Percentiles rank a stretch among this genome's conserved stretches.
These are phyloP conservation scores for Botrytis hyacinthi DNA, from an alignment of 2,329 filamentous ascomycete genomes.

Conservation along the genomic window DNA sequence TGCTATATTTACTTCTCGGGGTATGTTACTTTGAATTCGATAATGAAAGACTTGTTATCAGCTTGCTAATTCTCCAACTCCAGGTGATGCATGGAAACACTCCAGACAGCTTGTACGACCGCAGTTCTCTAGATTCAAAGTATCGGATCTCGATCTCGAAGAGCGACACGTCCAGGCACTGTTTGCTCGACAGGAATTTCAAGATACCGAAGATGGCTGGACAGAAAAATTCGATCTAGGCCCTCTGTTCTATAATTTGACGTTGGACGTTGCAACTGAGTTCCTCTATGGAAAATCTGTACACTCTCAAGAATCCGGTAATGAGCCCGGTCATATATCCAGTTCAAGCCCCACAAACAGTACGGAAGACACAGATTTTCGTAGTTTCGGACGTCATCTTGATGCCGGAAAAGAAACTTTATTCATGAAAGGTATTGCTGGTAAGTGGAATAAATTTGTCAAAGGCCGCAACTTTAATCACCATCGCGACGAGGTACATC, in stretches of 20 bases:
- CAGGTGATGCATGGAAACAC: slow-evolving; percentile 37
- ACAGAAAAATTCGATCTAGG: slow-evolving; percentile 56
- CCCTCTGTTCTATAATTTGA: slow-evolving; percentile 62
- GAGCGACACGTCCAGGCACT: slow-evolving; percentile 43
- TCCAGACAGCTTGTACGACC: slow-evolving; percentile 44
- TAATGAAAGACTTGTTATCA: too few relatives aligned
- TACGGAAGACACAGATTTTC: background rate
- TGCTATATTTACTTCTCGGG: slow-evolving; percentile 30
- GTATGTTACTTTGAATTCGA: background rate
- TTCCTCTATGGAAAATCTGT: slow-evolving; percentile 57
- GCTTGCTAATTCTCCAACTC: too few relatives aligned
- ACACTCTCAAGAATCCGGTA: slow-evolving; percentile 30
- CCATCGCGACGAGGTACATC: slow-evolving; percentile 1
- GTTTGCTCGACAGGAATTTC: slow-evolving; percentile 16
- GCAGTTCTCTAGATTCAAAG: slow-evolving; percentile 45
- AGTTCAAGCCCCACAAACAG: slow-evolving; percentile 14
- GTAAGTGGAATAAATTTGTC: background rate
- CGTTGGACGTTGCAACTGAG: slow-evolving; percentile 63
- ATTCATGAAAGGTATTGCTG: slow-evolving; percentile 9
- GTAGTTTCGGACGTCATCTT: slow-evolving; percentile 2
- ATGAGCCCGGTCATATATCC: slow-evolving; percentile 26
- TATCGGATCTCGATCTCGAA: slow-evolving; percentile 45
- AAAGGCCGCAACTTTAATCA: slow-evolving; percentile 3
- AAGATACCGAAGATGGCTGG: slow-evolving; percentile 26
- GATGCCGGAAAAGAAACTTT: slow-evolving; percentile 8